These are phyloP conservation scores for Toxicodendron radicans DNA, from an alignment of 345 rosid genomes.

Conservation along the genomic window DNA sequence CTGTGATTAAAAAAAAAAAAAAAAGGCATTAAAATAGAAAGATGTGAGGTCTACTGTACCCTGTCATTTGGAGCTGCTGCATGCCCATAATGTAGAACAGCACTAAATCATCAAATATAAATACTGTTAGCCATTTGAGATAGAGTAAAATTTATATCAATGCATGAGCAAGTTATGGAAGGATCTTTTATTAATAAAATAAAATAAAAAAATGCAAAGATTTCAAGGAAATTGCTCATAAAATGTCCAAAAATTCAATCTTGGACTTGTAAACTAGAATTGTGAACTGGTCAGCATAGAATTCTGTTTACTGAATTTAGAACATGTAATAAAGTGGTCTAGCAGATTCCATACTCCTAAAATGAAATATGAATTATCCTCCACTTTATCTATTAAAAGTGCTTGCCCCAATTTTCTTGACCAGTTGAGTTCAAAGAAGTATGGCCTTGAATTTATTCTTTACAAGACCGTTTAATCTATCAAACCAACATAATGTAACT, in stretches of 20 bases:
- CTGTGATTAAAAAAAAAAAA: not conserved
- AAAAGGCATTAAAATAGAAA: constrained; percentile 7
- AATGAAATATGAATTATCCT: not conserved
- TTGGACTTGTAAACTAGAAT: not conserved
- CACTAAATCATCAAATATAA: constrained; percentile 44
- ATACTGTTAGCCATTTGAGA: constrained; percentile 15
- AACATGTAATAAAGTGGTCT: not conserved
- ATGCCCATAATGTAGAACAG: constrained; percentile 97
- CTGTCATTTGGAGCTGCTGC: constrained; percentile 98
- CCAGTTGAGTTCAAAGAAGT: not conserved
- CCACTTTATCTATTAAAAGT: not conserved
- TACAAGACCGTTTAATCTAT: not conserved
- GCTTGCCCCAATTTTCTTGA: not conserved
- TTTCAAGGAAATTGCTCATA: not conserved
- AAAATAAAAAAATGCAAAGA: not conserved
- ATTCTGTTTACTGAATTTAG: not conserved
- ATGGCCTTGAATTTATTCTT: not conserved
- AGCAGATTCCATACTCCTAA: not conserved
- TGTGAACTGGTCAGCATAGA: not conserved
- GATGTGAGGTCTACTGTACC: constrained; percentile 38
- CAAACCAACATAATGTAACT: not conserved
- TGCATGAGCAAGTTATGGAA: not conserved
- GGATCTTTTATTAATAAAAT: too few species aligned
- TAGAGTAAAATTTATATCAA: constrained; percentile 12
- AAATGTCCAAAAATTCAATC: not conserved